These are phyloP conservation scores for Melampsora americana DNA, from an alignment of 1,284 basidiomycete species.

Conservation along the genomic window DNA sequence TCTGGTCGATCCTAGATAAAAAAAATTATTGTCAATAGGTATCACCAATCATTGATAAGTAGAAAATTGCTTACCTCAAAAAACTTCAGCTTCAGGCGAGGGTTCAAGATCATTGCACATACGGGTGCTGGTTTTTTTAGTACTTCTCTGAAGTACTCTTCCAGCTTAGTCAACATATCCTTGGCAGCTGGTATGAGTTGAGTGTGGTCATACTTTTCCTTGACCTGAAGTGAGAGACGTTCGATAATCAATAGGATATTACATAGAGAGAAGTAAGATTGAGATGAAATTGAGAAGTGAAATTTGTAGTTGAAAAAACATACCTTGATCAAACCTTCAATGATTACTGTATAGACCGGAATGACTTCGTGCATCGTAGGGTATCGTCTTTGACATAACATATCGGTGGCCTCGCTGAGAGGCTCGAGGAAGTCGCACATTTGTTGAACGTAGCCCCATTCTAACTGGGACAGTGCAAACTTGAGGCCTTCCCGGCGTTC, in stretches of 20 bases:
- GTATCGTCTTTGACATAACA: conserved; percentile 4
- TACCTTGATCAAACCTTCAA: too few relatives aligned
- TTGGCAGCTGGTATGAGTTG: conserved; percentile 17
- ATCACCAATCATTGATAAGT: too few relatives aligned
- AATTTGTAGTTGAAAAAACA: neutral
- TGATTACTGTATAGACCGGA: too few relatives aligned
- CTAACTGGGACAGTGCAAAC: neutral
- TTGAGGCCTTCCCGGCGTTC: neutral
- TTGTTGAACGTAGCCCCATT: conserved; percentile 17
- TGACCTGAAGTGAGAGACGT: neutral
- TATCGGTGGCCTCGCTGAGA: too few relatives aligned
- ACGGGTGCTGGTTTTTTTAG: conserved; percentile 11
- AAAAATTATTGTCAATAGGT: too few relatives aligned
- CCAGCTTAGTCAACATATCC: conserved; percentile 15
- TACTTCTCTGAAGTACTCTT: neutral
- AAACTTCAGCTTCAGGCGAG: neutral
- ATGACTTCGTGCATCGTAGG: neutral
- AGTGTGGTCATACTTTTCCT: too few relatives aligned
- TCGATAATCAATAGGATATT: neutral
- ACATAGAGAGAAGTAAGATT: too few relatives aligned
- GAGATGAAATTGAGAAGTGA: too few relatives aligned
- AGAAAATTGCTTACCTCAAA: neutral
- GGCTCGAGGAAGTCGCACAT: neutral
- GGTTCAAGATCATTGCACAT: neutral
- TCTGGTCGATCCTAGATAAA: too few relatives aligned